Base-by-base conservation (phyloP, 495 filamentous ascomycete genomes). In the Neurospora sp. region DNA sequence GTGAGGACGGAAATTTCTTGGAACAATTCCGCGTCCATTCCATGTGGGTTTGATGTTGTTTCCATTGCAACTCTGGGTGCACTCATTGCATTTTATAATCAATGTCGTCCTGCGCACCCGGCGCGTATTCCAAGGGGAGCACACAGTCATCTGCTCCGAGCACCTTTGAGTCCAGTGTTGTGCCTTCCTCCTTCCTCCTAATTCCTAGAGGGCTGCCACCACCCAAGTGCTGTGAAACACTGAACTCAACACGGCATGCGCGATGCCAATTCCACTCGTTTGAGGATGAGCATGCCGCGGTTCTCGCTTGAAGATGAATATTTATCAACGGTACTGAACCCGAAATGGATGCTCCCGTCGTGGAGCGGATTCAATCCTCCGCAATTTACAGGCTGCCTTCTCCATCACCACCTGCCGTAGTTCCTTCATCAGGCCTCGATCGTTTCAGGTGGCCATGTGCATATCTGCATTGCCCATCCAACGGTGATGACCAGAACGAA, bases 31-130 rank as follows among this genome's bases (percentile, higher is more conserved):
- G 53, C 53, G 31, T 61, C 27, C 53, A 61, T 35, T 69, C 76
- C 77, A 78, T 75, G 76, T 75, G 72, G 41, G 40, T 44, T 61
- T 53, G 42, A 41, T 37, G 37, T 61, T 70, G 41, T 48, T 48
- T 44, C 22, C 40, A 71, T 46, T 48, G 40, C 61, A 61, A 20
- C 59, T 22, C 44, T 48, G 35, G 6, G 35, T 37, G n/a, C n/a
- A 48, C 44, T 48, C 44, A 11, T 20, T 48, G n/a, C 44, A 5
- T 35, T 66, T 18, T 66, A 35, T 27, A 14, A 35, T 66, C 6
- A 3, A 1, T 1, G 53, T 66, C 14, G 53, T 61, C 53, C 12
- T 61, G 22, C 53, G 46, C 12, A 61, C 53, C 27, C 53, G 53
- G 53, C 27, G 53, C 53, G 53, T 61, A 61, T 61, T 61, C 27